Evolutionary conservation across 1,284 basidiomycete genomes (phyloP).

Genomic region (Hortiboletus rubellus): DNA sequence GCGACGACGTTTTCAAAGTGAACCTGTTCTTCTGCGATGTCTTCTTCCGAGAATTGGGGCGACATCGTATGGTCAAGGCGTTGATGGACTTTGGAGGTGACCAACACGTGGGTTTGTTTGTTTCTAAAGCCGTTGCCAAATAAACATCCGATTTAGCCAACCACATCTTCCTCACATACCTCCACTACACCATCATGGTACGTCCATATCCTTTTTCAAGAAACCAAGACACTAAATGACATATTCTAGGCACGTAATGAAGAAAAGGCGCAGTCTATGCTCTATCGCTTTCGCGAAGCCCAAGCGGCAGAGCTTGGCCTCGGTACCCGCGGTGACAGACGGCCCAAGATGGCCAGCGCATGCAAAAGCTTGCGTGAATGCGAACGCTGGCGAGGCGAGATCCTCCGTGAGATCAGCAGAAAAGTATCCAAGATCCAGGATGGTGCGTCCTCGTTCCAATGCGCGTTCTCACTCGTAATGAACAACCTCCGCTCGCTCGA

Average conservation of each 20-base stretch:
- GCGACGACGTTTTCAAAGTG: constrained; percentile 69
- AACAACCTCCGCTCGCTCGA: too few relatives aligned
- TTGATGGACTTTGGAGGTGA: too few relatives aligned
- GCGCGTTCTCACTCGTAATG: too few relatives aligned
- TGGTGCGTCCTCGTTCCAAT: constrained; percentile 49
- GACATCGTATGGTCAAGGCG: constrained; percentile 20
- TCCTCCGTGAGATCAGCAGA: constrained; percentile 89
- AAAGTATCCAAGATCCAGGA: constrained; percentile 99
- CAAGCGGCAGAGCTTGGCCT: constrained; percentile 95
- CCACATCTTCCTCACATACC: neutral
- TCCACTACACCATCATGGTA: constrained; percentile 20
- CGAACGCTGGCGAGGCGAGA: constrained; percentile 95
- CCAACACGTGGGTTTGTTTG: constrained; percentile 23
- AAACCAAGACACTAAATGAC: neutral
- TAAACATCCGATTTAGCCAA: constrained; percentile 4
- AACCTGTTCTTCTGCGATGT: constrained; percentile 53
- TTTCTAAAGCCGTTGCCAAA: constrained; percentile 32
- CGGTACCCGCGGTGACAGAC: constrained; percentile 73
- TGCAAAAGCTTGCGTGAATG: constrained; percentile 92
- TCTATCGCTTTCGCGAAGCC: constrained; percentile 97
- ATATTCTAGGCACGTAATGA: constrained; percentile 84
- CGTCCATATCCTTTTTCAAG: neutral
- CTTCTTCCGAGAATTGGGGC: constrained; percentile 35
- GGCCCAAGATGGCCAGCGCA: constrained; percentile 87
- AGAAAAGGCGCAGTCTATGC: constrained; percentile 97